A percentile compares a stretch with the other conserved stretches of the same genome.
Evolutionary conservation across 169 alveolate species (phyloP).

Genomic region (Ichthyophthirius multifiliis): DNA sequence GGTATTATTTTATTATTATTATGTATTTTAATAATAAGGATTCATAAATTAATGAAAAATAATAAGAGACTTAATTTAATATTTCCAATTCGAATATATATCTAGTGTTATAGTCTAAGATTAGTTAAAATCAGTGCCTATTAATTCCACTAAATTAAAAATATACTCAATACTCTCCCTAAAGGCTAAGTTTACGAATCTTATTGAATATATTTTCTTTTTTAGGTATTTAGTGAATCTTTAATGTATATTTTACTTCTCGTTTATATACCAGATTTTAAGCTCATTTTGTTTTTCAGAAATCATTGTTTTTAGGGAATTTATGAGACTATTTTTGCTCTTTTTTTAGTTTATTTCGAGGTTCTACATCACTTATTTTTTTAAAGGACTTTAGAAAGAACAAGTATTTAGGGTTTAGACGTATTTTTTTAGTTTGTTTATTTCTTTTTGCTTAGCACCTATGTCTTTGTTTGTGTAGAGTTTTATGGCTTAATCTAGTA

Average conservation of each 20-base stretch:
- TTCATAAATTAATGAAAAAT: neutral
- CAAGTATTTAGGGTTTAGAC: neutral
- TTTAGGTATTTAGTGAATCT: neutral
- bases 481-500: neutral
- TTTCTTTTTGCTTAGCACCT: neutral
- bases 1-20: neutral
- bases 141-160: neutral
- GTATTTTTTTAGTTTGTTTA: neutral
- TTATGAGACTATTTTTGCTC: neutral
- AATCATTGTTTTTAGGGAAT: neutral
- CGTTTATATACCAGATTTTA: neutral
- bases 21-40: neutral
- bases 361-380: neutral
- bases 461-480: neutral
- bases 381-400: neutral
- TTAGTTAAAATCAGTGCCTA: neutral
- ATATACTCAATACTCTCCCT: neutral
- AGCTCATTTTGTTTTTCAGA: neutral
- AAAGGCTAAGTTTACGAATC: neutral
- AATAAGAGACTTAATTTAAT: neutral
- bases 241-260: neutral
- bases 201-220: neutral
- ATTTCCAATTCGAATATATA: neutral
- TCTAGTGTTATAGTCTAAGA: neutral
- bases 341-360: neutral